Base-by-base conservation (phyloP, 768 basidiomycete species). In the Suillus clintonianus region DNA sequence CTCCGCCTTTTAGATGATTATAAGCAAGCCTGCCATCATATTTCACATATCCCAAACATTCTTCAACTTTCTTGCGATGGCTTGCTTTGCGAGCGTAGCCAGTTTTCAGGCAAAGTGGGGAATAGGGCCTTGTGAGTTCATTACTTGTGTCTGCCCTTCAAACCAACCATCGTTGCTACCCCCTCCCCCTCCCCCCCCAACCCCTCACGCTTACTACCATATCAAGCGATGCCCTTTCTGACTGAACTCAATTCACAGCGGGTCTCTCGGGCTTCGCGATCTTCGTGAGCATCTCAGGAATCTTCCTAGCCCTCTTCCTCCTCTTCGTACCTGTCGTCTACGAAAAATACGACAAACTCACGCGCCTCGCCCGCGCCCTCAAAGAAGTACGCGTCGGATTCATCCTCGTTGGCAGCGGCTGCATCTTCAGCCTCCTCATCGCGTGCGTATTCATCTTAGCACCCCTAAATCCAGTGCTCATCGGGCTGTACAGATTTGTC, bases 61-160 rank as follows among this genome's bases (percentile, higher is more conserved):
- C 82, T 95, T 97, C 87, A 89, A 91, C 74, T 97, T 98, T 72
- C 83, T 98, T 53, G 87, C 93, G 14, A 90, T 97, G 87, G 90
- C 89, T 54, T 96, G 94, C 72, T 95, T 94, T 69, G 96, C 92
- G 9, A 89, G 91, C 69, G 91, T 95, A 4, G 95, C 95, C 0
- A 80, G 82, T 24, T 98, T 97, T 76, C 95, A 98, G 70, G 88
- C 92, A 5, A 89, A 90, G 67, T 95, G 87, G 86, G 71, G 82
- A 11, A 84, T 97, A 27, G 92, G 92, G 9, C 92, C 94, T 43
- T 97, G 95, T 97, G 69, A 68, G 94, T 86, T 59, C 50, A 61
- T 42, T 56, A 30, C 3, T 56, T 54, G 39, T 10, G 6, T 30
- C 42, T 64, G 63, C 45, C 22, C 15, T 50, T 10, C 37, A 55